Conservation (phyloP, 2,329 filamentous ascomycete genomes). For the Pleomassaria siparia region DNA sequence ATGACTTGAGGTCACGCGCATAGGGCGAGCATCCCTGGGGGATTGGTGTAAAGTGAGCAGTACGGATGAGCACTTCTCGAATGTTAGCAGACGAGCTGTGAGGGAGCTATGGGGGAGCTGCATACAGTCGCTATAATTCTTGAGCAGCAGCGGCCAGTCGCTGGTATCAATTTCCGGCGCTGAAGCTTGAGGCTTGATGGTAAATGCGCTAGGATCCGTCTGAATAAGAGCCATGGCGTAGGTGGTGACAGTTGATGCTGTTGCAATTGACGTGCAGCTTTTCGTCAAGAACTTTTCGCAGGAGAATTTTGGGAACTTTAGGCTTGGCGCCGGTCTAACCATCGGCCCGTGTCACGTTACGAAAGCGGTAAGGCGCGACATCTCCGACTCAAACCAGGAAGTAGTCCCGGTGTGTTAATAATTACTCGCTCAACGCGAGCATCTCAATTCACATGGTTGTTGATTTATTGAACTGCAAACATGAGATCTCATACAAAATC, state of each 20-base stretch:
- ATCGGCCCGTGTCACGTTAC: not conserved
- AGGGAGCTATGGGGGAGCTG: constrained; percentile 34
- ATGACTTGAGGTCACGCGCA: constrained; percentile 94
- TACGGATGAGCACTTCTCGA: constrained; percentile 78
- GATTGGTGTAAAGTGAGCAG: constrained; percentile 95
- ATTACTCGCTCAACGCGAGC: too few relatives aligned
- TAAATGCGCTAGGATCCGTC: constrained; percentile 66
- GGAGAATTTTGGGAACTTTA: constrained; percentile 3
- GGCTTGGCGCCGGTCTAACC: not conserved
- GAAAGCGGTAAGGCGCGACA: not conserved
- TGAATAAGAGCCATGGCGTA: constrained; percentile 40
- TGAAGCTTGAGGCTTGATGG: constrained; percentile 88
- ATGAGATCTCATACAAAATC: too few relatives aligned
- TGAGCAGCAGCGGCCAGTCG: constrained; percentile 89
- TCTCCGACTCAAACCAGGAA: not conserved
- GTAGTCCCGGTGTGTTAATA: too few relatives aligned
- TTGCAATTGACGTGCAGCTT: constrained; percentile 6
- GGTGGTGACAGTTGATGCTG: not conserved
- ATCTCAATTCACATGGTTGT: too few relatives aligned
- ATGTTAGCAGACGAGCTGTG: constrained; percentile 21
- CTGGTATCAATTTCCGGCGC: constrained; percentile 80
- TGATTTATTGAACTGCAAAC: too few relatives aligned
- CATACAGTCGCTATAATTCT: constrained; percentile 92
- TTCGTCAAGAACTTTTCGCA: constrained; percentile 1
- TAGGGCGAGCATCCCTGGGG: constrained; percentile 88